Percentiles rank a stretch among this genome's conserved stretches.
phyloP scores from a whole-genome alignment of 352 stramenopile genomes.

The Phytophthora vignae region DNA sequence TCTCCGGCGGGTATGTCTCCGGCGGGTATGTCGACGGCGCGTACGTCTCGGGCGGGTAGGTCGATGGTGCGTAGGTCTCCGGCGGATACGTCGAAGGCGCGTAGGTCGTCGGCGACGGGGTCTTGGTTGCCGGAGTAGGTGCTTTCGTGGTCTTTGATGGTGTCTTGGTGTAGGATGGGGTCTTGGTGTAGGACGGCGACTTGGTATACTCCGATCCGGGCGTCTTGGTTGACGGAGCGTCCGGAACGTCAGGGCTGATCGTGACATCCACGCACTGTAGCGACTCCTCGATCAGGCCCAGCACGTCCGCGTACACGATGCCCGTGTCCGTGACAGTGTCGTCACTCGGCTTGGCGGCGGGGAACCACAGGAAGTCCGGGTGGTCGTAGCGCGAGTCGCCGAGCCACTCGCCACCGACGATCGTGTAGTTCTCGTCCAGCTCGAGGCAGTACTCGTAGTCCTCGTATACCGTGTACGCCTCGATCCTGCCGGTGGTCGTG shows the following conservation, averaged over 20 bases:
- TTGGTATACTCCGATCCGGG: constrained; percentile 28
- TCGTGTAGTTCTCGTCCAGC: constrained; percentile 49
- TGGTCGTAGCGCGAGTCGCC: constrained; percentile 32
- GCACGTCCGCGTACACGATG: constrained; percentile 30
- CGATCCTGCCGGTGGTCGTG: constrained; percentile 34
- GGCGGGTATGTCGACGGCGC: background rate
- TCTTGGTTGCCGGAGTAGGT: constrained; percentile 17
- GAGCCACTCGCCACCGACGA: constrained; percentile 56
- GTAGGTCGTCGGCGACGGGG: background rate
- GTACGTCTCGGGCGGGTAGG: constrained; percentile 12
- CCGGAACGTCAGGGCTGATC: constrained; percentile 13
- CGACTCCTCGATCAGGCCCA: constrained; percentile 26
- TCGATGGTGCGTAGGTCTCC: background rate
- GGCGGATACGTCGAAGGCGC: background rate
- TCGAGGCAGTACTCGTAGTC: constrained; percentile 57
- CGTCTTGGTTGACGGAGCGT: constrained; percentile 24
- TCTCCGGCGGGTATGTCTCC: too few relatives aligned
- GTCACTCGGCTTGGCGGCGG: constrained; percentile 28
- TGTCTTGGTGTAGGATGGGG: constrained; percentile 18
- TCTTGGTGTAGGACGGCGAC: constrained; percentile 20
- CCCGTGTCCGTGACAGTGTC: constrained; percentile 37
- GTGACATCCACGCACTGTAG: constrained; percentile 32
- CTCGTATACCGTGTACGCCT: constrained; percentile 40
- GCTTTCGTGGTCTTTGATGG: constrained; percentile 8
- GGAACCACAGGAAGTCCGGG: constrained; percentile 56